Evolutionary conservation across 2,329 filamentous ascomycete species (phyloP).

Genomic region (Sclerotinia subarctica): DNA sequence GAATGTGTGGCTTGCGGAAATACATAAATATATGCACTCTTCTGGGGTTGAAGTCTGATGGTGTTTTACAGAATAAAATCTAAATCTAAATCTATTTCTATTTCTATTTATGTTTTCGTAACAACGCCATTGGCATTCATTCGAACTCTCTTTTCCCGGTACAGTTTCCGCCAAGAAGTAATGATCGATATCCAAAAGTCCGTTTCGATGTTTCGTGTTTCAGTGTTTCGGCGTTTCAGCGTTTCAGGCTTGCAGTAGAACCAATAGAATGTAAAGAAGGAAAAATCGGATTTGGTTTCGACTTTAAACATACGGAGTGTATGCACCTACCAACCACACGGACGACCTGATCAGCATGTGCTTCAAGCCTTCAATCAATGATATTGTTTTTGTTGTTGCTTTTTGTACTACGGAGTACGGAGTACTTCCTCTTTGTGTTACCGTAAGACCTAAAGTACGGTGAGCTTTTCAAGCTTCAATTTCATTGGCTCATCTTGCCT

Average conservation of each 20-base stretch:
- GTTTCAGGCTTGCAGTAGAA: constrained; percentile 11
- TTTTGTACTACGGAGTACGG: neutral
- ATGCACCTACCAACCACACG: neutral
- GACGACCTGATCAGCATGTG: constrained; percentile 15
- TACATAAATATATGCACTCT: neutral
- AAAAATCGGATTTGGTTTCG: no score
- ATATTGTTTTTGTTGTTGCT: no score
- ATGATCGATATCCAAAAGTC: constrained; percentile 8
- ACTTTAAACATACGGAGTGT: neutral
- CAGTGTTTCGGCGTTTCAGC: neutral
- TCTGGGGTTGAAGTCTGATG: neutral
- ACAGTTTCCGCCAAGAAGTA: neutral
- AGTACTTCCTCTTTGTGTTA: no score
- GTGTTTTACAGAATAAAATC: neutral
- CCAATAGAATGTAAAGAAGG: neutral
- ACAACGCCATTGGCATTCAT: neutral
- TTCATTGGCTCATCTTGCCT: neutral
- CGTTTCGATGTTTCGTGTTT: constrained; percentile 10
- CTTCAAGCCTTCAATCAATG: neutral
- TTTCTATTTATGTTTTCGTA: constrained; percentile 3
- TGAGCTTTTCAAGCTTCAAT: neutral
- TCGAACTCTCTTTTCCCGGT: neutral
- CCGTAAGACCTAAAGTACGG: neutral
- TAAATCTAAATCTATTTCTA: neutral
- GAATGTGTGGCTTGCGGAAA: neutral